Evolutionary conservation across 2,329 filamentous ascomycete species (phyloP).

Genomic region (Colletotrichum viniferum): DNA sequence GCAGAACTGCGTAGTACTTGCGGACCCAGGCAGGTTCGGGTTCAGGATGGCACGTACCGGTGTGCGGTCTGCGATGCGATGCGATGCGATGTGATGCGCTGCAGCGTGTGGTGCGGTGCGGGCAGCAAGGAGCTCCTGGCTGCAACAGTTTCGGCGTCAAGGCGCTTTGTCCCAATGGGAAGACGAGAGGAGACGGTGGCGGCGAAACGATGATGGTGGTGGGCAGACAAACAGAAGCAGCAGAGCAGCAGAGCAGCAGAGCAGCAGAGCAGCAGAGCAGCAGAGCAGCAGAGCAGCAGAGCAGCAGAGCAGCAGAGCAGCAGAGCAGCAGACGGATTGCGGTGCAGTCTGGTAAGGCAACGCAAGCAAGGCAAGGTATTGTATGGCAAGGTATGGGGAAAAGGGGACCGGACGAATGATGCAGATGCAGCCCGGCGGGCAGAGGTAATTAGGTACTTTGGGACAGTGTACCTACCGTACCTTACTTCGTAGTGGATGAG

Average conservation of each 20-base stretch:
- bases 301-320: too few species aligned
- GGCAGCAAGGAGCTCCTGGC: slow-evolving; percentile 25
- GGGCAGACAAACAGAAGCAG: background rate
- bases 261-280: too few species aligned
- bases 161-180: slow-evolving; percentile 13
- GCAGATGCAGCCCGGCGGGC: background rate
- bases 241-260: too few species aligned
- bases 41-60: slow-evolving; percentile 12
- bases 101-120: slow-evolving; percentile 2
- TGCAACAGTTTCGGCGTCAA: slow-evolving; percentile 34
- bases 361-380: background rate
- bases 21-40: background rate
- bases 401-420: background rate
- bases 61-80: slow-evolving; percentile 7
- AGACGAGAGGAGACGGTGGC: background rate
- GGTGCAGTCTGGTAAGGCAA: background rate
- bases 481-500: background rate
- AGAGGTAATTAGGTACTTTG: background rate
- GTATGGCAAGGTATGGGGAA: background rate
- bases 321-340: background rate
- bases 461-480: background rate
- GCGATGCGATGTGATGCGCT: slow-evolving; percentile 13
- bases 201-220: background rate
- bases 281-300: too few species aligned
- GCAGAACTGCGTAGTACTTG: background rate